Conservation (phyloP, 257 asterid genomes). For the Fraxinus americana region DNA sequence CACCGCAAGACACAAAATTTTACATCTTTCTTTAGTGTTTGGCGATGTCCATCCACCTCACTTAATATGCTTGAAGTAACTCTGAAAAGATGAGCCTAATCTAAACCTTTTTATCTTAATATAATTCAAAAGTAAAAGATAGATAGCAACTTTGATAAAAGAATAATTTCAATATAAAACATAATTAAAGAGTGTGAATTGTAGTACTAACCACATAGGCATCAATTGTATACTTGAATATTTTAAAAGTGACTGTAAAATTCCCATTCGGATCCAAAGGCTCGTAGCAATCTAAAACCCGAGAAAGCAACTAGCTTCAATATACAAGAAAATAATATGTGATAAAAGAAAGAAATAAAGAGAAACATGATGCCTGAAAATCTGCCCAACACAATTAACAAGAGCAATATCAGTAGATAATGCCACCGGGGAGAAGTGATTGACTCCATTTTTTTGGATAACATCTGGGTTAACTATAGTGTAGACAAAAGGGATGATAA, state of each 20-base stretch:
- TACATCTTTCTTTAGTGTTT: not conserved
- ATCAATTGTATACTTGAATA: slow-evolving; percentile 44
- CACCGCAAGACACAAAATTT: no score
- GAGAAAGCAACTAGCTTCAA: slow-evolving; percentile 4
- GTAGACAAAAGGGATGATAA: not conserved
- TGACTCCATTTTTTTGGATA: slow-evolving; percentile 33
- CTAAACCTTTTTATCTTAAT: no score
- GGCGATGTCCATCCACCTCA: not conserved
- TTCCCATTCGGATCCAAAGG: slow-evolving; percentile 74
- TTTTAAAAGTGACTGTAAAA: slow-evolving; percentile 51
- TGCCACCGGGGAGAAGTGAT: slow-evolving; percentile 12
- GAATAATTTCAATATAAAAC: not conserved
- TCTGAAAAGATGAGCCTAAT: no score
- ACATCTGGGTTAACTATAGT: not conserved
- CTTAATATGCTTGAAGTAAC: not conserved
- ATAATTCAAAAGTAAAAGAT: not conserved
- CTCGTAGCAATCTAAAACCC: slow-evolving; percentile 60
- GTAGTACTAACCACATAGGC: slow-evolving; percentile 58
- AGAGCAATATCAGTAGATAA: slow-evolving; percentile 27
- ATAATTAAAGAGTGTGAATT: not conserved
- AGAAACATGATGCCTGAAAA: slow-evolving; percentile 47
- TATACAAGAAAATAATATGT: slow-evolving; percentile 6
- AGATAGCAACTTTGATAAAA: not conserved
- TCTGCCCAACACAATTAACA: slow-evolving; percentile 31
- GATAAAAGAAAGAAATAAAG: not conserved